Percentiles rank a stretch among this genome's conserved stretches.
phyloP scores from a whole-genome alignment of 208 protist genomes.

The Crithidia thermophila region DNA sequence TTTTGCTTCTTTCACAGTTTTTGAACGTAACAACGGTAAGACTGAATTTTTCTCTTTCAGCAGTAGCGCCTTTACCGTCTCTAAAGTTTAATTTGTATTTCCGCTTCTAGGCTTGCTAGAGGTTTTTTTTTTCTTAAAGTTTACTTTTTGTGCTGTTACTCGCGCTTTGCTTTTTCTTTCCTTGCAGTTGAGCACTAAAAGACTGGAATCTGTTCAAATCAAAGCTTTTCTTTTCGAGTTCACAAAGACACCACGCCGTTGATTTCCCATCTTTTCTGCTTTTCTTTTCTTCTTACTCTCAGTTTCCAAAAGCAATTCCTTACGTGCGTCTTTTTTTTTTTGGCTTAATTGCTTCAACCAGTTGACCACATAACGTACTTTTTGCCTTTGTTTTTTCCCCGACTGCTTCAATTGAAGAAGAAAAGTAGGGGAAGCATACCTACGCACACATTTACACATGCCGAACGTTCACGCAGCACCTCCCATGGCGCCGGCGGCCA shows the following conservation, averaged over 20 bases:
- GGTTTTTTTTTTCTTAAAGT: constrained; percentile 16
- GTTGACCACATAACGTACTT: too few species aligned
- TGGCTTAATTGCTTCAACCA: too few species aligned
- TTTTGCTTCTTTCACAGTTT: too few species aligned
- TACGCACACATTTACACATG: too few species aligned
- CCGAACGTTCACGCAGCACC: background rate
- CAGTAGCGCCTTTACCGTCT: constrained; percentile 11
- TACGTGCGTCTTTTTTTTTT: background rate
- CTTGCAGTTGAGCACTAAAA: too few species aligned
- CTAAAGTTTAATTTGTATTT: too few species aligned
- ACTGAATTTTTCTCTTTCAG: too few species aligned
- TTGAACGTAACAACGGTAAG: background rate
- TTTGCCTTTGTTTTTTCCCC: too few species aligned
- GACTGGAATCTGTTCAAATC: background rate
- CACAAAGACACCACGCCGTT: background rate
- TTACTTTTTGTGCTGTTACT: too few species aligned
- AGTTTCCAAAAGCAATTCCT: background rate
- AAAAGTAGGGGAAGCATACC: background rate
- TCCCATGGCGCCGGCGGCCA: background rate
- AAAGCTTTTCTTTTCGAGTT: constrained; percentile 14
- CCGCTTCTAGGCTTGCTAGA: too few species aligned
- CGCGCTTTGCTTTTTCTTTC: too few species aligned
- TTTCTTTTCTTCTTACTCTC: constrained; percentile 7
- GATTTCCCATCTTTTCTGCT: background rate
- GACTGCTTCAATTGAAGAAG: too few species aligned